Base-by-base conservation (phyloP, 1,284 basidiomycete genomes). In the Austroboletus niveus region DNA sequence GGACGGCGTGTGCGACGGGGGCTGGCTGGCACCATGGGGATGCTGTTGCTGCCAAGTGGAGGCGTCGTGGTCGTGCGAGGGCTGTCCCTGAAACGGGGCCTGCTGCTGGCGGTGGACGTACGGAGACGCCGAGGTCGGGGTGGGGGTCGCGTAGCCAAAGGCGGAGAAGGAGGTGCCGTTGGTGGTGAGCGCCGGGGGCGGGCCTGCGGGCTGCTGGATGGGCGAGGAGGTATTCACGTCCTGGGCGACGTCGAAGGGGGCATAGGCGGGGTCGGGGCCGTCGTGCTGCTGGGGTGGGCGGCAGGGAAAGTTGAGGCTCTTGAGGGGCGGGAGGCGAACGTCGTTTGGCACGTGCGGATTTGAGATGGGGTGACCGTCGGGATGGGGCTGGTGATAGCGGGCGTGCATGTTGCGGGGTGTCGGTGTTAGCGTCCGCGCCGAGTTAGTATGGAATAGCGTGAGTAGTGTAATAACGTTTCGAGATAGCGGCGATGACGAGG, bases 281-380 rank as follows among this genome's bases (percentile, higher is more conserved):
- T 60, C 59, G 39, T 69, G 60, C 27, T 62, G 62, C n/a, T 66
- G 68, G 3, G 64, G 71, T 8, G 69, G 63, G 20, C 67, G 68
- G 54, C 74, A 77, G 42, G 58, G 61, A 56, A 87, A 84, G 64
- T 84, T 82, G 59, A 87, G 73, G 62, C 84, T 82, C 69, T 79
- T 84, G 62, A 87, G 75, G 15, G 84, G 84, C 0, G 84, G 84
- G 7, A 87, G 74, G 35, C 82, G 80, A 58, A 80, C 64, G 47
- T 79, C 72, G 59, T 69, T 73, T 55, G 69, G 66, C 27, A 71
- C 67, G 40, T 59, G 69, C 20, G 71, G 64, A 48, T 60, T 55
- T 45, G 60, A 65, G 34, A 68, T 69, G 47, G 66, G 62, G 48
- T 69, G 52, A 58, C 69, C 57, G 66, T 53, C 50, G 6, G 51